phyloP scores from a whole-genome alignment of 768 basidiomycete species.

The Pholiota conissans region DNA sequence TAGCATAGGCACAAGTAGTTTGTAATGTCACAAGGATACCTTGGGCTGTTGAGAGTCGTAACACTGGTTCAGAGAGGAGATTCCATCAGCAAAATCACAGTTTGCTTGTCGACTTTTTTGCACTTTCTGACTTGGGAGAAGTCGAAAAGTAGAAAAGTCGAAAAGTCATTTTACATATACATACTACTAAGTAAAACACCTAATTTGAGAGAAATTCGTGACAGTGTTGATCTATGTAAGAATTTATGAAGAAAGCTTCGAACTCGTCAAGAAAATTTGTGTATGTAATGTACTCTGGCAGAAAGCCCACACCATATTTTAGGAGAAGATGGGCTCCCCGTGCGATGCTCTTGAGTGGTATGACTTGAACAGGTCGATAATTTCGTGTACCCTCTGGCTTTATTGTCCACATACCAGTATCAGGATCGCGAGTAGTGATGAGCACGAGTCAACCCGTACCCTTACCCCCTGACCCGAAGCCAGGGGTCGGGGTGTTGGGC shows the following conservation, averaged over 20 bases:
- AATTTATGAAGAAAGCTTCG: constrained; percentile 9
- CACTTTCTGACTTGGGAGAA: background rate
- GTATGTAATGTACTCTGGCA: constrained; percentile 19
- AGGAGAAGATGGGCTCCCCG: constrained; percentile 26
- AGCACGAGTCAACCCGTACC: too few species aligned
- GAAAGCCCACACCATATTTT: constrained; percentile 18
- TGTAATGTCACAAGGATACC: too few species aligned
- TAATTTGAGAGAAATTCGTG: background rate
- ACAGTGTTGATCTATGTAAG: background rate
- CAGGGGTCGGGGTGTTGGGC: too few species aligned
- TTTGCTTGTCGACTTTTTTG: background rate
- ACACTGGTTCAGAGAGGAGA: too few species aligned
- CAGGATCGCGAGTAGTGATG: constrained; percentile 23
- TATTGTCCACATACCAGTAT: constrained; percentile 31
- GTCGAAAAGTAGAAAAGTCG: background rate
- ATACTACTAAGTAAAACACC: background rate
- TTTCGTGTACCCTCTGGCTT: constrained; percentile 16
- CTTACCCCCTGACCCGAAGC: too few species aligned
- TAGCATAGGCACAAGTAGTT: too few species aligned
- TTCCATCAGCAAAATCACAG: background rate
- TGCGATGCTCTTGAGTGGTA: constrained; percentile 22
- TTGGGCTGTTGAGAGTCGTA: too few species aligned
- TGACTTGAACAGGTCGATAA: constrained; percentile 13
- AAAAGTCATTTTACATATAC: background rate
- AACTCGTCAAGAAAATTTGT: constrained; percentile 22